Base-by-base conservation (phyloP, 352 stramenopile genomes). In the Globisporangium viniferum region DNA sequence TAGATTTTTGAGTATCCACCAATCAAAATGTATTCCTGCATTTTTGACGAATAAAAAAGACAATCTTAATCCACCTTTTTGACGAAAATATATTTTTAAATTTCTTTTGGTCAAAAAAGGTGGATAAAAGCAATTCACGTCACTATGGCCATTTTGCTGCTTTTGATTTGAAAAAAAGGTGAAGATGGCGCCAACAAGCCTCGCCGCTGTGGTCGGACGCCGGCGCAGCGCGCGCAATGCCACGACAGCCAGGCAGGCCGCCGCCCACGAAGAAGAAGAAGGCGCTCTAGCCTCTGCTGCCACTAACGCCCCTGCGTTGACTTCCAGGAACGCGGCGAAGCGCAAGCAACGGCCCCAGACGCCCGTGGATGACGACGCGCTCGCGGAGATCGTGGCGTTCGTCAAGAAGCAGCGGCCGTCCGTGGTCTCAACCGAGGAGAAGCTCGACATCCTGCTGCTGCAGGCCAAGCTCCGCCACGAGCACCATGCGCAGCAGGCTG, bases 371-470 rank as follows among this genome's bases (percentile, higher is more conserved):
- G 31, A 67, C 24, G 62, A 44, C 35, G n/a, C 48, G 20, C 62
- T 67, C 2, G 0, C 27, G 8, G 35, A 49, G 22, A 49, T 67
- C 20, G 48, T 67, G 4, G n/a, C 27, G 29, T 67, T 41, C 35
- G 62, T 67, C 9, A 67, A 67, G 51, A 67, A 49, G 36, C 29
- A 58, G 46, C 62, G 62, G 14, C n/a, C 31, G 15, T 18, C 22
- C n/a, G 49, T 67, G 1, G 62, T 67, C 33, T 67, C 51, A 15
- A 29, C 49, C 14, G 64, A 69, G 22, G 53, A 66, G 56, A 69
- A 65, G 15, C 64, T 69, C n/a, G 54, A 69, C 41, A 66, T 69
- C 41, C 36, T 69, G 36, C 14, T 69, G 24, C 39, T 69, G 35
- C 46, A 69, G 18, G 57, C 62, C 44, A 67, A 67, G 31, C 62